These are phyloP conservation scores for Arthrobotrys iridis DNA, from an alignment of 2,329 filamentous ascomycete genomes.

Conservation along the genomic window DNA sequence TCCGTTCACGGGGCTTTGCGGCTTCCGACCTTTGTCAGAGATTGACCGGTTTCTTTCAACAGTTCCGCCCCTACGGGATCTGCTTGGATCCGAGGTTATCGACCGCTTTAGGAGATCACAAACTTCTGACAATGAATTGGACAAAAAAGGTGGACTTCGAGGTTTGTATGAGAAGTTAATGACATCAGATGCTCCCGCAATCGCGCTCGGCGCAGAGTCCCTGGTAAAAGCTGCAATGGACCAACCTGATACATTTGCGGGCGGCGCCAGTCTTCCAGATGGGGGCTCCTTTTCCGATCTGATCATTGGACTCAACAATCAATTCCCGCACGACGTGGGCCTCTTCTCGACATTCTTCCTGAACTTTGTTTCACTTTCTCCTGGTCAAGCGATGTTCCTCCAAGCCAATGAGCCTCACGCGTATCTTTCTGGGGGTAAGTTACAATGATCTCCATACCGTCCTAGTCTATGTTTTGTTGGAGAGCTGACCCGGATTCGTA, in stretches of 20 bases:
- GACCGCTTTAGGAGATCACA: slow-evolving; percentile 69
- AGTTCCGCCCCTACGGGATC: slow-evolving; percentile 71
- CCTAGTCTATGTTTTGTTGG: neutral
- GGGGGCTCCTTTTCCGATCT: slow-evolving; percentile 76
- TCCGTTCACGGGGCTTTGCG: slow-evolving; percentile 93
- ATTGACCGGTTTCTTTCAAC: slow-evolving; percentile 83
- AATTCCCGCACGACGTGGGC: slow-evolving; percentile 91
- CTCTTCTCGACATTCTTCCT: slow-evolving; percentile 97
- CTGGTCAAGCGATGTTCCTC: slow-evolving; percentile 94
- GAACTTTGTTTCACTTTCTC: slow-evolving; percentile 87
- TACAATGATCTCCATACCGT: neutral
- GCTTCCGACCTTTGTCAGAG: slow-evolving; percentile 87
- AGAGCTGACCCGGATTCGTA: slow-evolving; percentile 40
- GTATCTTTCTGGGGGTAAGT: slow-evolving; percentile 76
- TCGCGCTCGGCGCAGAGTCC: slow-evolving; percentile 73
- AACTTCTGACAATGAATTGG: slow-evolving; percentile 60
- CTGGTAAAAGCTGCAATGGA: slow-evolving; percentile 76
- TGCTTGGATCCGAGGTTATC: slow-evolving; percentile 74
- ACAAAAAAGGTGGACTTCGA: slow-evolving; percentile 79
- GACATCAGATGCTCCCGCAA: slow-evolving; percentile 74
- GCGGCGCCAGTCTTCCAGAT: slow-evolving; percentile 61
- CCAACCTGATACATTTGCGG: slow-evolving; percentile 78
- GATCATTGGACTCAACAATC: slow-evolving; percentile 77
- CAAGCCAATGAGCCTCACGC: slow-evolving; percentile 97
- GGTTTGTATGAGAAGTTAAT: slow-evolving; percentile 81